Evolutionary conservation across 306 rosid genomes (phyloP), one percentile per base, ranked within the genome.

Genomic region (Cucurbita moschata): DNA sequence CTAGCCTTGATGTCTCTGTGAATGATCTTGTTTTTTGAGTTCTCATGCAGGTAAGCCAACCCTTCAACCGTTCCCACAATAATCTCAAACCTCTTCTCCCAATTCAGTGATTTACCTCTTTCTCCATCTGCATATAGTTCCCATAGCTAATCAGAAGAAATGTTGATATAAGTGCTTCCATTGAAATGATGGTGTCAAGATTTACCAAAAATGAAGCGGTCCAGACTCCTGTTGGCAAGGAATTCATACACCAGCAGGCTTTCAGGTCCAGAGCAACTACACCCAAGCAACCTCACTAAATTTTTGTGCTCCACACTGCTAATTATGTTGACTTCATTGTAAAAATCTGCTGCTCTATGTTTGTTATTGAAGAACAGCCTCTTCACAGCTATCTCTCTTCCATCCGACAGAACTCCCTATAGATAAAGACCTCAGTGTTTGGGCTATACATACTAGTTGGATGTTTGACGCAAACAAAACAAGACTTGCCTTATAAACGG

Each of bases 191-290:
- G 51, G 49, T 18, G 10, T 42, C 67, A 67, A 10, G 37, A 14
- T 43, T 76, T 87, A 93, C 98, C 96, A 58, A 94, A 90, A 80
- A 94, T 83, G 86, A 86, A 94, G 61, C 83, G 83, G 65, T 94
- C 96, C 35, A 94, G 98, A 72, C 98, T 92, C 79, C 46, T 84
- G 90, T 92, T 92, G 6, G 86, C 90, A 46, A 92, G 75, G 86
- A 21, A 88, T 77, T 94, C 97, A 73, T 94, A 91, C 14, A 94
- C 90, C 8, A 94, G 96, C 39, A 91, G 87, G 79, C 96, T 94
- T 85, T 94, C 99, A 18, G 99, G 95, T 79, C 97, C 96, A n/a
- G 99, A 84, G 65, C 96, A 91, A 71, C 96, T 85, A 84, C 97
- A 94, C 16, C 99, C 99, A 70, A 89, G 80, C 73, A 94, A 62